Base-by-base conservation (phyloP, 2,329 filamentous ascomycete genomes). In the Sclerotinia sclerotiorum region DNA sequence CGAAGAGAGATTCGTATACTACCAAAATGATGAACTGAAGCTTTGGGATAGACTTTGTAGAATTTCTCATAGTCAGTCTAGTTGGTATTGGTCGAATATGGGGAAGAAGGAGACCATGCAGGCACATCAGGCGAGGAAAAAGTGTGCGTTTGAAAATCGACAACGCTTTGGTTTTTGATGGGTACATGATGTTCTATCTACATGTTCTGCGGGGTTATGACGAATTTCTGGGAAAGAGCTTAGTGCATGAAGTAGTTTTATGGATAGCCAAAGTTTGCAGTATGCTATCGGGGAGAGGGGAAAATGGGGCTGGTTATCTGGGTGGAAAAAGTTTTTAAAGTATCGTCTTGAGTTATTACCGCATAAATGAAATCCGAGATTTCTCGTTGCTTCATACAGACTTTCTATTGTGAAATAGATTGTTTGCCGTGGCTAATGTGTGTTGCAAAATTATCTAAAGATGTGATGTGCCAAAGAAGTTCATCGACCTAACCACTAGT, bases 81-180 rank as follows among this genome's bases (percentile, higher is more conserved):
- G 48, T 19, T 72, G 69, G 71, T 72, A 70, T 48, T 72, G 69
- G 24, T 68, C 63, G 2, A 60, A 63, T 55, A 68, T 71, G 65
- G 70, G 62, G 27, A 44, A 58, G n/a, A 64, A 55, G 49, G n/a
- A n/a, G 24, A 24, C 35, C 8, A 64, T 63, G 58, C n/a, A 55
- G 35, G 56, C 35, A 19, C 56, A 68, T 44, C 27, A 62, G 10
- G 35, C 24, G 44, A 10, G 21, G 49, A n/a, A 48, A 21, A 13
- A 55, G 17, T 6, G 15, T 15, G 27, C 27, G 8, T 27, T 11
- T 4, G 27, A 32, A 10, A 7, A 3, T 10, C 27, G 52, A 55
- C 15, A 21, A 29, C 24, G 5, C 4, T 19, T 19, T 15, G 3
- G 52, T 2, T 21, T 32, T 17, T 35, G 17, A 55, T 35, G 10